A percentile compares a stretch with the other conserved stretches of the same genome.
phyloP scores from a whole-genome alignment of 257 asterid genomes.

The Handroanthus guayacan region DNA sequence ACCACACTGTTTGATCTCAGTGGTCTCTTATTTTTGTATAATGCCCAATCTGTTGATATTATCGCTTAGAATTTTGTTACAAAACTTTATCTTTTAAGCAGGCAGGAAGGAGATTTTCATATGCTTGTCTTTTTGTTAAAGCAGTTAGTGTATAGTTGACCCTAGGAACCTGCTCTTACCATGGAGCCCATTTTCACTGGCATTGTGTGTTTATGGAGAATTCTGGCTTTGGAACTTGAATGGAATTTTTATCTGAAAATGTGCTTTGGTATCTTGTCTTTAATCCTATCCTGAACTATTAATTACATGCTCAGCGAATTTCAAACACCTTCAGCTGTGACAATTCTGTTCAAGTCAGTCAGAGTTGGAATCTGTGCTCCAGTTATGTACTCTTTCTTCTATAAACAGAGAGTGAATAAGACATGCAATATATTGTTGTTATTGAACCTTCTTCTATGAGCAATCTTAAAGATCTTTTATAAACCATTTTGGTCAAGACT shows the following conservation, averaged over 20 bases:
- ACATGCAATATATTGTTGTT: not conserved
- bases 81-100: not conserved
- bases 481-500: slow-evolving; percentile 13
- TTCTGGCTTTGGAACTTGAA: not conserved
- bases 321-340: slow-evolving; percentile 23
- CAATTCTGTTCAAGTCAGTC: not conserved
- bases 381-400: not conserved
- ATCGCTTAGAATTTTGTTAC: not conserved
- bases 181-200: slow-evolving; percentile 3
- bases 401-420: not conserved
- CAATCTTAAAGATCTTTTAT: slow-evolving; percentile 12
- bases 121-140: slow-evolving; percentile 3
- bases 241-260: slow-evolving; percentile 4
- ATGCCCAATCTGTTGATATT: not conserved
- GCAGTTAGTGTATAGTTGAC: not conserved
- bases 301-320: slow-evolving; percentile 5
- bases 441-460: slow-evolving; percentile 12
- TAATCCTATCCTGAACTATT: not conserved
- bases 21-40: not conserved
- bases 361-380: not conserved
- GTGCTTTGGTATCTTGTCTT: not conserved
- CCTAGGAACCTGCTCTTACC: not conserved
- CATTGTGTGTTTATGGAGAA: slow-evolving; percentile 2
- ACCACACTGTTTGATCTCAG: slow-evolving; percentile 9
- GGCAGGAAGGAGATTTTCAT: not conserved